Base-by-base conservation (phyloP, 805 yeast genomes). In the Metschnikowia orientalis region DNA sequence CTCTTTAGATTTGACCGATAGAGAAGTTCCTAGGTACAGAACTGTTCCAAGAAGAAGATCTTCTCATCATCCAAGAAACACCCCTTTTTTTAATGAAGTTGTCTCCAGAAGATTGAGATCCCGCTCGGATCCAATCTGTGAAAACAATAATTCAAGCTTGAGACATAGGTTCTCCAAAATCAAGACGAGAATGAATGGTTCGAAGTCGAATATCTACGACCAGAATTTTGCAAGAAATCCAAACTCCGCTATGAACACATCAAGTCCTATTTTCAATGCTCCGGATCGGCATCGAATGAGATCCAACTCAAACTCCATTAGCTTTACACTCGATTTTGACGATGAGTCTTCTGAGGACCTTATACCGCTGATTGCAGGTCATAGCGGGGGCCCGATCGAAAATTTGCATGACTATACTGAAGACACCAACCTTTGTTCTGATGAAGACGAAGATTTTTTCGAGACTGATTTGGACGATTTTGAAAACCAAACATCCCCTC, bases 1-100 rank as follows among this genome's bases (percentile, higher is more conserved):
- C 19, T 68, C 95, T 2, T 64, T 88, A 31, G 96, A 92, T 42
- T 52, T 90, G 14, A 77, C 71, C 20, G 70, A 74, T 28, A 70
- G 97, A 29, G 79, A 75, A 30, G 58, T 77, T 52, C 96, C 95
- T 8, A 72, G 69, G 26, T 87, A 80, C 51, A 71, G 92, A 50
- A 79, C 90, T 1, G 87, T 85, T 10, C 95, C 95, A 5, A 63
- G 90, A 42, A 69, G 92, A 41, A 67, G 89, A 44, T 64, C 86
- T 28, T 63, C 71, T 25, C 54, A 62, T 21, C 48, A 34, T 8
- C 30, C 34, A 18, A 28, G 47, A 25, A 32, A 26, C 15, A 26
- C 38, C 2, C 27, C 36, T 6, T 32, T 29, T 10, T 32, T 14
- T 20, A 32, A 30, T 10, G 42, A 41, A 6, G 35, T 23, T 11